These are phyloP conservation scores for Amaranthus cruentus DNA, from an alignment of 148 eudicot species.

Conservation along the genomic window DNA sequence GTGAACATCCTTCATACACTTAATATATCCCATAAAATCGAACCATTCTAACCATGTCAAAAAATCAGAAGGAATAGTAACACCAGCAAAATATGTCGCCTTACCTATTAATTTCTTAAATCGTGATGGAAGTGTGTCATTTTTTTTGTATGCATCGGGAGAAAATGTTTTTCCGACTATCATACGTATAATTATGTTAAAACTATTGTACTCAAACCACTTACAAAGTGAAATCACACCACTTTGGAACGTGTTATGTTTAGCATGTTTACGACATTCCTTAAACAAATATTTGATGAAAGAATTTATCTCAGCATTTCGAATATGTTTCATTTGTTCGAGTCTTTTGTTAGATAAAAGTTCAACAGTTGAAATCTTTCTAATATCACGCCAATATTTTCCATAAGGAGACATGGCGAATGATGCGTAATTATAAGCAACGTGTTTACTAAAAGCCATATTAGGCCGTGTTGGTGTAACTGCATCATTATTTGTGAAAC, in stretches of 20 bases:
- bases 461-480: conserved; percentile 28
- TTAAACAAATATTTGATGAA: conserved; percentile 19
- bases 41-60: conserved; percentile 38
- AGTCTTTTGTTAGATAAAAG: conserved; percentile 29
- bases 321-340: conserved; percentile 25
- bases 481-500: conserved; percentile 31
- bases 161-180: conserved; percentile 41
- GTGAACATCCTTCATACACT: conserved; percentile 32
- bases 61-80: conserved; percentile 35
- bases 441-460: conserved; percentile 20
- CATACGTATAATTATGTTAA: conserved; percentile 31
- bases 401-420: conserved; percentile 30
- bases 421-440: conserved; percentile 25
- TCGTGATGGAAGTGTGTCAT: conserved; percentile 6
- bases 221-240: conserved; percentile 22
- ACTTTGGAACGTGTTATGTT: neutral
- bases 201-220: conserved; percentile 38
- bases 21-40: conserved; percentile 43
- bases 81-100: conserved; percentile 36
- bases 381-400: conserved; percentile 37
- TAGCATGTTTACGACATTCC: neutral
- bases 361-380: conserved; percentile 32
- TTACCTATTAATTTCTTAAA: conserved; percentile 31
- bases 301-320: conserved; percentile 22
- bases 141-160: conserved; percentile 5